Conservation (phyloP, 805 yeast genomes). For the Saccharomyces mikatae region DNA sequence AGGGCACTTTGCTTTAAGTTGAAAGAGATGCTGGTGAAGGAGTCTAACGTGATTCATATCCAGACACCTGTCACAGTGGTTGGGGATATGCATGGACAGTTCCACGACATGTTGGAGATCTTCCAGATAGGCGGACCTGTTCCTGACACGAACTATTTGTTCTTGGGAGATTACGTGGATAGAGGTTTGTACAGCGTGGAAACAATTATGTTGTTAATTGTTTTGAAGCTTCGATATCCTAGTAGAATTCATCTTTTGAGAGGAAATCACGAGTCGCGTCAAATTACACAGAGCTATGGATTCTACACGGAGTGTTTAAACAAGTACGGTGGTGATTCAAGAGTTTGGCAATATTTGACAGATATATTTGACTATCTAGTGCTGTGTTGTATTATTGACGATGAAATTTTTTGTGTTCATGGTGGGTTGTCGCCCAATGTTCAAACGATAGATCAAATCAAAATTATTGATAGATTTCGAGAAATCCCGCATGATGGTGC, state of each 20-base stretch:
- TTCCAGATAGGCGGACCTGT: conserved; percentile 89
- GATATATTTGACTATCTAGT: conserved; percentile 89
- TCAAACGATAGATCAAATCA: conserved; percentile 86
- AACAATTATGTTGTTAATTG: conserved; percentile 75
- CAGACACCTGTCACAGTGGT: conserved; percentile 87
- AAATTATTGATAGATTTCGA: conserved; percentile 80
- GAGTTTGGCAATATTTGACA: conserved; percentile 86
- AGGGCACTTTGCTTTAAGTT: conserved; percentile 70
- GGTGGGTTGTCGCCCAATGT: conserved; percentile 96
- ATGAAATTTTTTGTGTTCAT: conserved; percentile 86
- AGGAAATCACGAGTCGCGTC: conserved; percentile 95
- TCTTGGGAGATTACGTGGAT: conserved; percentile 94
- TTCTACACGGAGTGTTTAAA: conserved; percentile 90
- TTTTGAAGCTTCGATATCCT: conserved; percentile 83
- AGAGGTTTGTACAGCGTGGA: conserved; percentile 91
- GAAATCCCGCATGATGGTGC: conserved; percentile 99
- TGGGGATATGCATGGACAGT: conserved; percentile 97
- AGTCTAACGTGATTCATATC: conserved; percentile 80
- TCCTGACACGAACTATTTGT: conserved; percentile 88
- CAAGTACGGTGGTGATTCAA: conserved; percentile 65
- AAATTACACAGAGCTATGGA: conserved; percentile 94
- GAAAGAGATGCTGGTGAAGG: conserved; percentile 70
- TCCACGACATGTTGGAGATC: conserved; percentile 85
- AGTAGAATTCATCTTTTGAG: conserved; percentile 70
- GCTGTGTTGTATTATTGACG: conserved; percentile 81